phyloP scores from a whole-genome alignment of 1,284 basidiomycete species.

The Mycena sp. region DNA sequence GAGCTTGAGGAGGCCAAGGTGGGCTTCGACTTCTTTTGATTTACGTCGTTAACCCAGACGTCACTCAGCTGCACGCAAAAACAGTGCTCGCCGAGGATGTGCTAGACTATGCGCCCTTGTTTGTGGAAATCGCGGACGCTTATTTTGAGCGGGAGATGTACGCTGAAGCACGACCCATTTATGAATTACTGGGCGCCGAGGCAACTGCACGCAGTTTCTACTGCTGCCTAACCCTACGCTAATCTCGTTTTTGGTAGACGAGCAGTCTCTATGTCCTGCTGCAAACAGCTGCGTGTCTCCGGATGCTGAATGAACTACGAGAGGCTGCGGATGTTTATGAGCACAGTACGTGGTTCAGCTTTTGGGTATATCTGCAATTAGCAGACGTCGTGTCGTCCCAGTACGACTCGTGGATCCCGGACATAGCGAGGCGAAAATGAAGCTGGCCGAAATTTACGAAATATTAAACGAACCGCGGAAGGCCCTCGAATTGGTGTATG shows the following conservation, averaged over 20 bases:
- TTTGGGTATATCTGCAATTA: too few species aligned
- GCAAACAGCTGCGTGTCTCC: slow-evolving; percentile 79
- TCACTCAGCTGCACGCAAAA: slow-evolving; percentile 74
- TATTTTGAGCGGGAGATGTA: slow-evolving; percentile 82
- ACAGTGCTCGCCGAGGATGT: slow-evolving; percentile 78
- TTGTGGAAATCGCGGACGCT: slow-evolving; percentile 86
- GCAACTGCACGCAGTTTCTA: slow-evolving; percentile 59
- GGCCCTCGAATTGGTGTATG: slow-evolving; percentile 87
- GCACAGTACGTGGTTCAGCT: slow-evolving; percentile 74
- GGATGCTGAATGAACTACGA: slow-evolving; percentile 76
- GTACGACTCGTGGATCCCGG: slow-evolving; percentile 80
- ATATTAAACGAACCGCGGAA: slow-evolving; percentile 81
- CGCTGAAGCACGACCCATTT: slow-evolving; percentile 80
- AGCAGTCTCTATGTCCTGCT: slow-evolving; percentile 73
- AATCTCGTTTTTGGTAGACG: slow-evolving; percentile 54
- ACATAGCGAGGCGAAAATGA: slow-evolving; percentile 86
- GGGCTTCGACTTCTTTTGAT: slow-evolving; percentile 31
- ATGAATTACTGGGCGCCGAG: slow-evolving; percentile 78
- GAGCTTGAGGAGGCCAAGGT: slow-evolving; percentile 89
- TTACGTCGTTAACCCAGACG: not conserved
- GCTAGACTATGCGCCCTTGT: slow-evolving; percentile 80
- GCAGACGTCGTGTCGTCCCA: too few species aligned
- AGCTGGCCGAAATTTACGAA: slow-evolving; percentile 91
- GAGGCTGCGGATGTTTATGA: slow-evolving; percentile 88
- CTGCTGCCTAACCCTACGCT: not conserved